Base-by-base conservation (phyloP, 1,139 yeast genomes). In the Scheffersomyces illinoinensis region DNA sequence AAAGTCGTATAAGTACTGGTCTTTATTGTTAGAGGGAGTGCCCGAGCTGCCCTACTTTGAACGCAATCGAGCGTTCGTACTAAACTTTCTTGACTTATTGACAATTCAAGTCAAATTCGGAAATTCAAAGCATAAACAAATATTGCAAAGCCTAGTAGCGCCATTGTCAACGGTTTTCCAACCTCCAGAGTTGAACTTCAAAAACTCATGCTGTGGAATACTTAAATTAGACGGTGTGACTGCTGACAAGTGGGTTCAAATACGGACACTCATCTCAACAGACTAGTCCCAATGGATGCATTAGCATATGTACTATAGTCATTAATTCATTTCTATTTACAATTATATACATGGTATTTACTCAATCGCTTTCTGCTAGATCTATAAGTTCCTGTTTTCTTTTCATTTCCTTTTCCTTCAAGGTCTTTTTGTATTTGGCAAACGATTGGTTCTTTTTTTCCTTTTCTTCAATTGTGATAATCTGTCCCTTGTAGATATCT, bases 401-500 rank as follows among this genome's bases (percentile, higher is more conserved):
- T 20, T 53, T 55, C 53, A 47, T 54, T 50, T 61, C 57, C 52
- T 53, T 55, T 53, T 56, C 47, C 50, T 53, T 26, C 51, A 54
- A 4, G 48, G 57, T 53, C 46, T 62, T 58, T 24, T 51, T 43
- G n/a, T 33, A 33, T 6, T 23, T 23, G 12, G 49, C 33, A 17
- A 53, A 33, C 14, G 54, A 24, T 17, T 20, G 26, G 47, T 23
- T 48, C 56, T 54, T 61, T 61, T 52, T 58, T 47, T 54, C 53
- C 64, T 69, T 71, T 54, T 63, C 67, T 50, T 66, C 72, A 7
- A 66, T 59, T 23, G 67, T 60, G 24, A 74, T 67, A 20, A 76
- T 64, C 59, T 73, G 59, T 3, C 83, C 83, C 51, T 64, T 64
- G 52, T 69, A 64, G 43, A 77, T 68, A 57, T 75, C 78, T 53